Percentiles rank a stretch among this genome's conserved stretches.
Conservation (phyloP, 305 asterid genomes). For the Rubia tinctorum region DNA sequence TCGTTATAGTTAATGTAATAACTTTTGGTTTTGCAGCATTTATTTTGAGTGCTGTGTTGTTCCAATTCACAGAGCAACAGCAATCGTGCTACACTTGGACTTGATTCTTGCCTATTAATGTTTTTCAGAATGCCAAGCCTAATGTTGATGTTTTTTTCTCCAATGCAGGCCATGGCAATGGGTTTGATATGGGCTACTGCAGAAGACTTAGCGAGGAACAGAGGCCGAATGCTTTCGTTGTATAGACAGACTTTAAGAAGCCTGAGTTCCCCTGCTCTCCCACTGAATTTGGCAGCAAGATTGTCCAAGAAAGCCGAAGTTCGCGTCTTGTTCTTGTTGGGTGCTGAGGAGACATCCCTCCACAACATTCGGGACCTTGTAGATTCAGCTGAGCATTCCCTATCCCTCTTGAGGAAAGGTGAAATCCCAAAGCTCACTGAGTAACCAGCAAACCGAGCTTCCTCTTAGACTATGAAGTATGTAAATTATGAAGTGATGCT, state of each 20-base stretch:
- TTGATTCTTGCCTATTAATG: too few relatives aligned
- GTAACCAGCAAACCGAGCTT: conserved; percentile 4
- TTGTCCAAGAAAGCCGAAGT: conserved; percentile 71
- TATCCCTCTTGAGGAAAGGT: conserved; percentile 55
- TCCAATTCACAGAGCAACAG: too few relatives aligned
- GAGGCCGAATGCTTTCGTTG: too few relatives aligned
- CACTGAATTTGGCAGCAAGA: conserved; percentile 16
- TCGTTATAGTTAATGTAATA: too few relatives aligned
- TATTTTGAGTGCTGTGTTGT: too few relatives aligned
- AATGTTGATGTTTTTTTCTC: too few relatives aligned
- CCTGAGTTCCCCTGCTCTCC: conserved; percentile 68
- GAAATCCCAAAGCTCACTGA: conserved; percentile 57
- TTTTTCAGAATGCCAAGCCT: too few relatives aligned
- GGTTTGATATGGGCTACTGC: too few relatives aligned
- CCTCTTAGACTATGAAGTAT: background rate
- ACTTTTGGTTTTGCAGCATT: too few relatives aligned
- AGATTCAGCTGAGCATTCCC: conserved; percentile 65
- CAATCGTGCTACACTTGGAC: too few relatives aligned
- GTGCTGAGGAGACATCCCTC: conserved; percentile 64
- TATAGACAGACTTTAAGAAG: conserved; percentile 10
- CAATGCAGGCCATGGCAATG: too few relatives aligned
- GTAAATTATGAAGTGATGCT: background rate
- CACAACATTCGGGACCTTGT: conserved; percentile 81
- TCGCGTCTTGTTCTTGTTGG: conserved; percentile 64
- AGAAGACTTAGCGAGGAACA: too few relatives aligned